Conservation (phyloP, 768 basidiomycete genomes). For the Tulasnella sp. region DNA sequence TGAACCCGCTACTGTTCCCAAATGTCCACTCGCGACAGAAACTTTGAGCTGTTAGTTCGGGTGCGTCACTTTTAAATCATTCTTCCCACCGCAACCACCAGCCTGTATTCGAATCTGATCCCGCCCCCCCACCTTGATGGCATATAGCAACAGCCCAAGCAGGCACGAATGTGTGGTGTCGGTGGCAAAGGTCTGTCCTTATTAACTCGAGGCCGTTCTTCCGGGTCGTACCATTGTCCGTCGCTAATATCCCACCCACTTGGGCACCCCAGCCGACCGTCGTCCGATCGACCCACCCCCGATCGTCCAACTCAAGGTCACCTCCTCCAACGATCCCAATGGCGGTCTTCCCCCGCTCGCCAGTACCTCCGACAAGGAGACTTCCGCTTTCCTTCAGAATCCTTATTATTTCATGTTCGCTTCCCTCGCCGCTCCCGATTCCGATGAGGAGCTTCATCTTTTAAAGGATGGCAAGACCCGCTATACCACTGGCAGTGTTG, state of each 20-base stretch:
- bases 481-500: slow-evolving; percentile 84
- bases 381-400: slow-evolving; percentile 56
- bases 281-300: slow-evolving; percentile 94
- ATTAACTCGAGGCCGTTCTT: background rate
- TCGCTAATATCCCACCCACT: background rate
- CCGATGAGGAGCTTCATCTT: slow-evolving; percentile 83
- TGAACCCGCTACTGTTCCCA: background rate
- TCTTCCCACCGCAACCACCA: background rate
- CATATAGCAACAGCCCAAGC: slow-evolving; percentile 29
- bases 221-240: background rate
- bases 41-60: slow-evolving; percentile 13
- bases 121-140: background rate
- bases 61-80: slow-evolving; percentile 21
- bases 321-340: slow-evolving; percentile 17
- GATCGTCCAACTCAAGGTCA: slow-evolving; percentile 86
- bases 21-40: slow-evolving; percentile 12
- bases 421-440: slow-evolving; percentile 77
- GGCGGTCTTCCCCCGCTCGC: slow-evolving; percentile 14
- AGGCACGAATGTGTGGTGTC: slow-evolving; percentile 30
- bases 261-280: slow-evolving; percentile 56
- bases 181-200: slow-evolving; percentile 16
- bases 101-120: background rate
- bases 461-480: slow-evolving; percentile 84
- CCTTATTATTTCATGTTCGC: slow-evolving; percentile 97
- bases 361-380: slow-evolving; percentile 5